Percentiles rank a stretch among this genome's conserved stretches.
These are phyloP conservation scores for Sporisorium sorghi DNA, from an alignment of 1,284 basidiomycete genomes.

Conservation along the genomic window DNA sequence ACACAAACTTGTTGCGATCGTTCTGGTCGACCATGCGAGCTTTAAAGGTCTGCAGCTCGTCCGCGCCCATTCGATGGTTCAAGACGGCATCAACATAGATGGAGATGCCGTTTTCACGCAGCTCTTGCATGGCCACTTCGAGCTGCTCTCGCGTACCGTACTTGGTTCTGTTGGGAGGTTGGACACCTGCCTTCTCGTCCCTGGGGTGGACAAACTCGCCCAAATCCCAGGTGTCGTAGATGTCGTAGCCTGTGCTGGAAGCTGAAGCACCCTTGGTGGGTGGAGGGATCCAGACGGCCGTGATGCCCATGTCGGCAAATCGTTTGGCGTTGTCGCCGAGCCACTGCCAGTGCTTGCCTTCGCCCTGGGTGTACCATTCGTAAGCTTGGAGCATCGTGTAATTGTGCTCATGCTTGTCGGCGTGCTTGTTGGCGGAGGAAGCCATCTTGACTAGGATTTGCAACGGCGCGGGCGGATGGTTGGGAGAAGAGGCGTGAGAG, in stretches of 20 bases:
- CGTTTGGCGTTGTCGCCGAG: constrained; percentile 78
- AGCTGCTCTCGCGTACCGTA: constrained; percentile 91
- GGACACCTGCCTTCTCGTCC: constrained; percentile 74
- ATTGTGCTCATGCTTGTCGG: constrained; percentile 53
- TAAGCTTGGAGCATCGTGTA: constrained; percentile 60
- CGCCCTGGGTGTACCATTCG: constrained; percentile 71
- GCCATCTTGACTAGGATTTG: constrained; percentile 41
- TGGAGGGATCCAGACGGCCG: constrained; percentile 76
- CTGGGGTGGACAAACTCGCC: constrained; percentile 84
- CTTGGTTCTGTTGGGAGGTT: constrained; percentile 75
- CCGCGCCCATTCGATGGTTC: constrained; percentile 78
- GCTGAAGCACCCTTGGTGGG: constrained; percentile 70
- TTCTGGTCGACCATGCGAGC: constrained; percentile 51
- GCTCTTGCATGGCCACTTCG: constrained; percentile 75
- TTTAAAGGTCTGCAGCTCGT: constrained; percentile 79
- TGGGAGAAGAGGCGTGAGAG: background rate
- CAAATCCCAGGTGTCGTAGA: constrained; percentile 71
- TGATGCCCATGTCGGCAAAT: constrained; percentile 83
- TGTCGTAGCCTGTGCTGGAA: constrained; percentile 71
- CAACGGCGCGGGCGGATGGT: background rate
- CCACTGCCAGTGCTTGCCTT: constrained; percentile 80
- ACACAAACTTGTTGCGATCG: constrained; percentile 42
- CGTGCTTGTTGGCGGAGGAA: constrained; percentile 55
- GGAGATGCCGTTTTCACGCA: constrained; percentile 70
- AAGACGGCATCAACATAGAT: constrained; percentile 73